Evolutionary conservation across 345 rosid species (phyloP).

Genomic region (Sisymbrium irio): DNA sequence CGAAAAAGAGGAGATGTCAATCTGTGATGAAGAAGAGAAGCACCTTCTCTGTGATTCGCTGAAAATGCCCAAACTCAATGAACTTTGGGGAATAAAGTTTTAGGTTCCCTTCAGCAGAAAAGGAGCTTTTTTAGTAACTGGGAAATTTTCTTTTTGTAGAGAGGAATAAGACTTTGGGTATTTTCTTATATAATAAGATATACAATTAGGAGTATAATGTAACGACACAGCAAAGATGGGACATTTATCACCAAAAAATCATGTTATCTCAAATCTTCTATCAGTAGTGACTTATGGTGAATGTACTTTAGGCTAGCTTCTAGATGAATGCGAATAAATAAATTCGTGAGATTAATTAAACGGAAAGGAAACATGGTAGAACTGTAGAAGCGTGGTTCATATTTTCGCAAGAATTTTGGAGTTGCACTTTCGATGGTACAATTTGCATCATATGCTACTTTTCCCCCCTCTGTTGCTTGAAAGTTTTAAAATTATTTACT

Average conservation of each 20-base stretch:
- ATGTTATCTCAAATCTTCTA: not conserved
- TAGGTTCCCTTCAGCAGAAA: slow-evolving; percentile 26
- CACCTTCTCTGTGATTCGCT: slow-evolving; percentile 27
- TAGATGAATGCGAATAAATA: not conserved
- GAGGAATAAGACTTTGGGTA: slow-evolving; percentile 10
- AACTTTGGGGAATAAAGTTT: slow-evolving; percentile 28
- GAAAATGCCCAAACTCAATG: slow-evolving; percentile 28
- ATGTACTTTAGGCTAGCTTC: slow-evolving; percentile 2
- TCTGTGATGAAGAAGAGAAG: slow-evolving; percentile 23
- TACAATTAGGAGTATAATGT: not conserved
- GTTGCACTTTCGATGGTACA: slow-evolving; percentile 2
- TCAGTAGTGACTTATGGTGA: not conserved
- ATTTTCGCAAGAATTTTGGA: not conserved
- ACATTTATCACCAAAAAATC: not conserved
- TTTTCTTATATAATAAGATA: slow-evolving; percentile 4
- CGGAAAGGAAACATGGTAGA: not conserved
- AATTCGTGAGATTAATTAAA: not conserved
- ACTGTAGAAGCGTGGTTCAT: not conserved
- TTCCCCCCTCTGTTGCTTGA: not conserved
- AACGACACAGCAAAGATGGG: slow-evolving; percentile 1
- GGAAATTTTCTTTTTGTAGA: not conserved
- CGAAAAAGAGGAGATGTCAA: not conserved
- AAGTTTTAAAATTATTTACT: not conserved
- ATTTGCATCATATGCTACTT: slow-evolving; percentile 8
- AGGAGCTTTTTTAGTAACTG: slow-evolving; percentile 14